These are phyloP conservation scores for Silybum marianum DNA, from an alignment of 129 eudicot species.

Conservation along the genomic window DNA sequence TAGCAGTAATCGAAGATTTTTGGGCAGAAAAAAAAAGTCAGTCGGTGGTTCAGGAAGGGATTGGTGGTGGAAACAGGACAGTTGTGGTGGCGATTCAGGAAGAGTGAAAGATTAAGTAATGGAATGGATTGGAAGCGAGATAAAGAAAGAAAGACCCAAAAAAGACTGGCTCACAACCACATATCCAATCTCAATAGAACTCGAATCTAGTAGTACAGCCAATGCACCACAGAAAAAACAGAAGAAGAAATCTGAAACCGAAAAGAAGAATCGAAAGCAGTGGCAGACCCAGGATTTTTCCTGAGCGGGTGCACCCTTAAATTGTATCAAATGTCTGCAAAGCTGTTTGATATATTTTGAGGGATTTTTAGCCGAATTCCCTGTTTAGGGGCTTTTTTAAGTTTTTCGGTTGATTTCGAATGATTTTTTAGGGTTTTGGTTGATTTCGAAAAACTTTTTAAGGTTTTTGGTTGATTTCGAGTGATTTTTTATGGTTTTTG, in stretches of 20 bases:
- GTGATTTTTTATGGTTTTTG: too few relatives aligned
- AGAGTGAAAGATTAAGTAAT: constrained; percentile 94
- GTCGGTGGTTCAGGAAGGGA: constrained; percentile 66
- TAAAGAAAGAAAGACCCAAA: constrained; percentile 82
- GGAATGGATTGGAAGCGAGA: constrained; percentile 99
- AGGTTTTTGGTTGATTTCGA: too few relatives aligned
- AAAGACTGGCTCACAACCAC: constrained; percentile 58
- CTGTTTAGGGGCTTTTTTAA: too few relatives aligned
- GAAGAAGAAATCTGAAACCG: constrained; percentile 65
- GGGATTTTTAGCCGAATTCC: too few relatives aligned
- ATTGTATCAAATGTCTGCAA: too few relatives aligned
- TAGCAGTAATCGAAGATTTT: constrained; percentile 52
- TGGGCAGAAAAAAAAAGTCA: constrained; percentile 59
- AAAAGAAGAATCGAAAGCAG: constrained; percentile 74
- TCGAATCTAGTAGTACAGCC: constrained; percentile 15
- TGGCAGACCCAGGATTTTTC: too few relatives aligned
- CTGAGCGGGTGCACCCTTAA: too few relatives aligned
- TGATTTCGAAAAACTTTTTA: too few relatives aligned
- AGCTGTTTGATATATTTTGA: too few relatives aligned
- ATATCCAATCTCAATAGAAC: constrained; percentile 39
- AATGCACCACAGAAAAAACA: constrained; percentile 50
- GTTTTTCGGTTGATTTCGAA: too few relatives aligned
- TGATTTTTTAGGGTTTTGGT: too few relatives aligned
- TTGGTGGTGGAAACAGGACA: constrained; percentile 99
- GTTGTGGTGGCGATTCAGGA: constrained; percentile 69